Evolutionary conservation across 164 flowering plant species (phyloP).

Genomic region (Vitis cinerea): DNA sequence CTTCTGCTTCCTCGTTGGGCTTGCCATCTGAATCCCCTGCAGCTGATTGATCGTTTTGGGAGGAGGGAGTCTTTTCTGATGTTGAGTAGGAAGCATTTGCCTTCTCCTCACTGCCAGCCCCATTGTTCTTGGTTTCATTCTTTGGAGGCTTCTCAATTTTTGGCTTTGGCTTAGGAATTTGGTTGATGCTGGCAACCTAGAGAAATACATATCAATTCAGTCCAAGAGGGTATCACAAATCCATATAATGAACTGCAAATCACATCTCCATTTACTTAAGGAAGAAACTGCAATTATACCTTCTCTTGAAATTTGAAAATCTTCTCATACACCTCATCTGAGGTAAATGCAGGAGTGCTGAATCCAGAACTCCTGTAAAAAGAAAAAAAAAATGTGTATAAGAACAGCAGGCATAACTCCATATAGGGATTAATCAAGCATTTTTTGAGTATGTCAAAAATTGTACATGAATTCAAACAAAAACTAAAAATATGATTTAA

Average conservation of each 20-base stretch:
- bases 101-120: slow-evolving; percentile 26
- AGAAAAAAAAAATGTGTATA: neutral
- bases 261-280: too few relatives aligned
- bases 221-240: neutral
- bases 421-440: too few relatives aligned
- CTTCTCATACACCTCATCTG: slow-evolving; percentile 75
- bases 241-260: slow-evolving; percentile 7
- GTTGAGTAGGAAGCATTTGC: slow-evolving; percentile 21
- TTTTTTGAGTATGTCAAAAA: too few relatives aligned
- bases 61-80: slow-evolving; percentile 18
- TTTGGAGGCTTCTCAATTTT: slow-evolving; percentile 74
- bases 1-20: slow-evolving; percentile 17
- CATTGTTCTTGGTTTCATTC: slow-evolving; percentile 49
- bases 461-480: too few relatives aligned
- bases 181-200: slow-evolving; percentile 66
- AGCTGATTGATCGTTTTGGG: slow-evolving; percentile 23
- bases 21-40: slow-evolving; percentile 22
- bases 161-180: slow-evolving; percentile 95
- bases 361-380: slow-evolving; percentile 57
- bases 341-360: slow-evolving; percentile 64
- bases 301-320: slow-evolving; percentile 60
- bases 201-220: neutral
- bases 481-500: too few relatives aligned
- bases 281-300: slow-evolving; percentile 36
- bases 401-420: neutral